These are phyloP conservation scores for Vaccinium macrocarpon DNA, from an alignment of 148 eudicot species.

Conservation along the genomic window DNA sequence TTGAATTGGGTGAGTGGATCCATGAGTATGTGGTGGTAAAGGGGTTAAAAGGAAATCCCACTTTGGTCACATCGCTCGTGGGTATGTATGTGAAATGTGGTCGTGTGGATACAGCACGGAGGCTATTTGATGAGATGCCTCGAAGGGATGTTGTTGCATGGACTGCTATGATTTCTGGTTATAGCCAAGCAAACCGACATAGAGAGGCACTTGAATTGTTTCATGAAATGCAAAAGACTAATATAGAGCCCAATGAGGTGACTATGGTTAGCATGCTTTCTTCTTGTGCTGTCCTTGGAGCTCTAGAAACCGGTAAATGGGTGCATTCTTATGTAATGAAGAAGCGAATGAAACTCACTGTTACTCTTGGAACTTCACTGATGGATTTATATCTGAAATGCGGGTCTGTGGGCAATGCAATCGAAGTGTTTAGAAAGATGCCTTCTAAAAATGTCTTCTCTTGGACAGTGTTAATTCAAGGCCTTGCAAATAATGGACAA, in stretches of 20 bases:
- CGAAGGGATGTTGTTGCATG: slow-evolving; percentile 40
- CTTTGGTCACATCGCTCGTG: slow-evolving; percentile 37
- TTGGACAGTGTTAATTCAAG: slow-evolving; percentile 41
- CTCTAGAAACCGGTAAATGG: slow-evolving; percentile 42
- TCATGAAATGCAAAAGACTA: slow-evolving; percentile 34
- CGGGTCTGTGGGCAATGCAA: slow-evolving; percentile 28
- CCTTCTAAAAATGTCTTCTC: slow-evolving; percentile 33
- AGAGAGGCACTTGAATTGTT: slow-evolving; percentile 39
- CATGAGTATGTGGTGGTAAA: slow-evolving; percentile 28
- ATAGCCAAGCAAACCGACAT: slow-evolving; percentile 26
- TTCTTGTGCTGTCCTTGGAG: slow-evolving; percentile 42
- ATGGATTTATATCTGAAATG: slow-evolving; percentile 43
- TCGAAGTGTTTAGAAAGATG: slow-evolving; percentile 36
- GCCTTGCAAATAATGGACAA: slow-evolving; percentile 40
- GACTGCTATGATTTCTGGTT: slow-evolving; percentile 48
- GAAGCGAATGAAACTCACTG: slow-evolving; percentile 28
- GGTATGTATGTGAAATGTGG: slow-evolving; percentile 48
- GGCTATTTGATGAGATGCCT: slow-evolving; percentile 31
- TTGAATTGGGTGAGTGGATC: slow-evolving; percentile 42
- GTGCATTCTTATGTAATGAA: slow-evolving; percentile 37
- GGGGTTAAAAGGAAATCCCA: slow-evolving; percentile 23
- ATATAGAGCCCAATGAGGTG: slow-evolving; percentile 38
- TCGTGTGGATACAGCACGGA: slow-evolving; percentile 26
- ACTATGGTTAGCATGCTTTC: slow-evolving; percentile 41
- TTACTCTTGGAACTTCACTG: slow-evolving; percentile 35